phyloP scores from a whole-genome alignment of 2,329 filamentous ascomycete genomes.

The Fusarium falciforme region DNA sequence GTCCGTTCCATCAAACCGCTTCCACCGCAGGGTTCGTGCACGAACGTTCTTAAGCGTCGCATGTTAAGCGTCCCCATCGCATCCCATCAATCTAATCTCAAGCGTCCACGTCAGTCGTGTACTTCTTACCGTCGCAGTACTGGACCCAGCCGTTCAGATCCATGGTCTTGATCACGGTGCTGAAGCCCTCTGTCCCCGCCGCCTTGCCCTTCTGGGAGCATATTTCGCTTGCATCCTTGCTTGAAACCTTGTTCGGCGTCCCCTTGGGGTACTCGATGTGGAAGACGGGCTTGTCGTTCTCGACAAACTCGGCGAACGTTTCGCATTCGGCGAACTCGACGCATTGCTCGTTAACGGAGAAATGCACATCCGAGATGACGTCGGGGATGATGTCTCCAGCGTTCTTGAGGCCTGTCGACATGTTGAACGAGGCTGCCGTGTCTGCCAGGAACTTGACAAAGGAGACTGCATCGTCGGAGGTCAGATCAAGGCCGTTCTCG shows the following conservation, averaged over 20 bases:
- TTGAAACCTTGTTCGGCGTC: conserved; percentile 51
- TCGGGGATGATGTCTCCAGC: conserved; percentile 67
- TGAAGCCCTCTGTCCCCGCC: conserved; percentile 62
- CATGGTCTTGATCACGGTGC: conserved; percentile 74
- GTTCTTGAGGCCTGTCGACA: conserved; percentile 78
- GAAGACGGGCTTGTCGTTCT: conserved; percentile 74
- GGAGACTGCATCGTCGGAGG: conserved; percentile 64
- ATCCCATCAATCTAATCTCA: conserved; percentile 5
- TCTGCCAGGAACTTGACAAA: conserved; percentile 71
- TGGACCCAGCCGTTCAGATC: conserved; percentile 71
- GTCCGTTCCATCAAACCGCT: not conserved
- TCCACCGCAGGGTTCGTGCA: not conserved
- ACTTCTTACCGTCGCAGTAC: conserved; percentile 60
- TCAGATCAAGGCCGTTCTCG: conserved; percentile 72
- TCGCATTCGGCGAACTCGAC: conserved; percentile 69
- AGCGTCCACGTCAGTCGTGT: conserved; percentile 38
- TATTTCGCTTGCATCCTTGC: conserved; percentile 49
- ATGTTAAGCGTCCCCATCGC: not conserved
- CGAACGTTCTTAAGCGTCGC: conserved; percentile 1
- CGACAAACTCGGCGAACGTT: conserved; percentile 67
- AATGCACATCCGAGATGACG: conserved; percentile 65
- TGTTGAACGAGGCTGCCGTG: conserved; percentile 62
- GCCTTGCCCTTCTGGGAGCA: conserved; percentile 56
- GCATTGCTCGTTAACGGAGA: conserved; percentile 79
- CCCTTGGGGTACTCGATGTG: conserved; percentile 77